Evolutionary conservation across 2,329 filamentous ascomycete genomes (phyloP), one percentile per base, ranked within the genome.

Genomic region (Cercospora sesami): DNA sequence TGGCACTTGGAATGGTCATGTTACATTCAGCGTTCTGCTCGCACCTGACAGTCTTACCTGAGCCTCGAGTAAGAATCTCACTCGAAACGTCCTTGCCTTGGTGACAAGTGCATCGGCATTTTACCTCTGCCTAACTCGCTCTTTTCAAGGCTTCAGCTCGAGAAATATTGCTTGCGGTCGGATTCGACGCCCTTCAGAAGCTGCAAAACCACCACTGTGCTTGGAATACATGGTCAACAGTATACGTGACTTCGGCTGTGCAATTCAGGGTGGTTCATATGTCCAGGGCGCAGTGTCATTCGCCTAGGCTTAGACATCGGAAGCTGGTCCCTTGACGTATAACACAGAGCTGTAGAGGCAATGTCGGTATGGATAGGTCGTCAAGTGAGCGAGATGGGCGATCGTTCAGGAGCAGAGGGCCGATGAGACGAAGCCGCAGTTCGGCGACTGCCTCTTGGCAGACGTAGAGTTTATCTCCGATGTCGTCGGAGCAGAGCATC

Each of bases 401-500:
- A n/a, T n/a, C 16, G 36, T 42, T 42, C 36, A 42, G 36, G 36
- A 42, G 36, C 36, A 42, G 36, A 42, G 36, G 36, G 36, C 36
- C 36, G 36, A 42, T 16, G 14, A 42, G 36, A 42, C 36, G 36
- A 51, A 51, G 45, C 45, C 45, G 45, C 45, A 51, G 45, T 51
- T 51, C 45, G 45, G 18, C 45, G 18, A 26, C 10, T 26, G 45
- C 10, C 4, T 23, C 45, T 51, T 51, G 45, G 45, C 45, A 51
- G 45, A 51, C 45, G 45, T 23, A 26, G 53, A 58, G 16, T 31
- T 33, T 58, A 31, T 30, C 26, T 61, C 59, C 59, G 59, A 61
- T 48, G 59, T 45, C 59, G 59, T 61, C 59, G 59, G 59, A 28
- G 59, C 16, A 61, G 16, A 60, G 16, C 30, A 60, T 26, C 36